These are phyloP conservation scores for Pythium vanterpoolii DNA, from an alignment of 352 stramenopile genomes.

Conservation along the genomic window DNA sequence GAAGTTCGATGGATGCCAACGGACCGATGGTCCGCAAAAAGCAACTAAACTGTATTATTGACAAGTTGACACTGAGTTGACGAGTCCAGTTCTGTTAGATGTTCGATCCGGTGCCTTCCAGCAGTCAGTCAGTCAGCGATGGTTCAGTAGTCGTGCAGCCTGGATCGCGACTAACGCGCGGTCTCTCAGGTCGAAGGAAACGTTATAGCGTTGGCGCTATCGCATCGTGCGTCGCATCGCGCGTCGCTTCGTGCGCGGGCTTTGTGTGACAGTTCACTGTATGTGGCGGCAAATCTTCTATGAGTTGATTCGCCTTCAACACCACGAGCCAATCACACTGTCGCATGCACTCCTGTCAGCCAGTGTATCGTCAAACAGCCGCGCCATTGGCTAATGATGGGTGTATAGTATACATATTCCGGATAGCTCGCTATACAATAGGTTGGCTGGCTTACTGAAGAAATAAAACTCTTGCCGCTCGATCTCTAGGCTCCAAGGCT, in stretches of 20 bases:
- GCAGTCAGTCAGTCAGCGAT: no score
- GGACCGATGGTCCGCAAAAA: no score
- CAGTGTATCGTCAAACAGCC: background rate
- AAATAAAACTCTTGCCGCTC: slow-evolving; percentile 1
- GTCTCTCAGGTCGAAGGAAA: no score
- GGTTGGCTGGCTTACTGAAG: slow-evolving; percentile 15
- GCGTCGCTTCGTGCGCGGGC: background rate
- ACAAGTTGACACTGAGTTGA: no score
- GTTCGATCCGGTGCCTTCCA: no score
- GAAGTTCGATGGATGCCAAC: no score
- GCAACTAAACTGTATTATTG: no score
- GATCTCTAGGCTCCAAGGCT: background rate
- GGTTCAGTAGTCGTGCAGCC: no score
- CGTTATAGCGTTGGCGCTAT: slow-evolving; percentile 10
- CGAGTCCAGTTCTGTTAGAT: no score
- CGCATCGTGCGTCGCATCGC: background rate
- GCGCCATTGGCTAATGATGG: slow-evolving; percentile 10
- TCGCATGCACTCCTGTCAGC: slow-evolving; percentile 11
- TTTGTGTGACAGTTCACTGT: background rate
- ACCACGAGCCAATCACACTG: slow-evolving; percentile 22
- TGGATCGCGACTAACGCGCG: no score
- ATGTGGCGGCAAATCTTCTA: background rate
- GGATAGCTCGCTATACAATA: slow-evolving; percentile 9
- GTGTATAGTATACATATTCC: slow-evolving; percentile 24
- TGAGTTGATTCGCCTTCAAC: no score